These are phyloP conservation scores for Allodekkera sacchari DNA, from an alignment of 805 yeast species.

Conservation along the genomic window DNA sequence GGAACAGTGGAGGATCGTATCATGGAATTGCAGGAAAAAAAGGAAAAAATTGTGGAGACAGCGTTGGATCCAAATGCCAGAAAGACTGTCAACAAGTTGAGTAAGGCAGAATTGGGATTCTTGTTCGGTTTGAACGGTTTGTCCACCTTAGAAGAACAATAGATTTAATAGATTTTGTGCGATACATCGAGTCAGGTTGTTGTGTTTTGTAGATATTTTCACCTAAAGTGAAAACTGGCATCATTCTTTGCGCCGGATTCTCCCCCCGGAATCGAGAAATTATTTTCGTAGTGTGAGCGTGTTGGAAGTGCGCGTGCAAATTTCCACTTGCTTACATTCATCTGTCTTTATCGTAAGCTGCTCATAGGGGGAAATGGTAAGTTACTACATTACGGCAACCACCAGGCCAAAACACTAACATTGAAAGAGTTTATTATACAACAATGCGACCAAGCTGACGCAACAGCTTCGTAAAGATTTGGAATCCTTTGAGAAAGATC, in stretches of 20 bases:
- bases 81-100: conserved; percentile 53
- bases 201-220: no score
- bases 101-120: conserved; percentile 62
- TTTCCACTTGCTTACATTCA: no score
- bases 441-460: conserved; percentile 83
- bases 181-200: no score
- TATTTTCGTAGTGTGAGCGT: no score
- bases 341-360: no score
- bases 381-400: no score
- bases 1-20: conserved; percentile 89
- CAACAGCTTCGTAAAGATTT: conserved; percentile 65
- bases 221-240: no score
- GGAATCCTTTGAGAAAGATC: conserved; percentile 52
- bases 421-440: conserved; percentile 68
- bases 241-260: no score
- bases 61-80: conserved; percentile 79
- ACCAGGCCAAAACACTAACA: conserved; percentile 1
- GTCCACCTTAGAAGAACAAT: conserved; percentile 15
- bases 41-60: conserved; percentile 67
- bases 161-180: no score
- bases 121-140: conserved; percentile 49
- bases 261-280: no score
- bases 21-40: conserved; percentile 66
- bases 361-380: no score
- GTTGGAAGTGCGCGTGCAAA: no score